phyloP scores from a whole-genome alignment of 345 rosid genomes.

The Passiflora organensis region DNA sequence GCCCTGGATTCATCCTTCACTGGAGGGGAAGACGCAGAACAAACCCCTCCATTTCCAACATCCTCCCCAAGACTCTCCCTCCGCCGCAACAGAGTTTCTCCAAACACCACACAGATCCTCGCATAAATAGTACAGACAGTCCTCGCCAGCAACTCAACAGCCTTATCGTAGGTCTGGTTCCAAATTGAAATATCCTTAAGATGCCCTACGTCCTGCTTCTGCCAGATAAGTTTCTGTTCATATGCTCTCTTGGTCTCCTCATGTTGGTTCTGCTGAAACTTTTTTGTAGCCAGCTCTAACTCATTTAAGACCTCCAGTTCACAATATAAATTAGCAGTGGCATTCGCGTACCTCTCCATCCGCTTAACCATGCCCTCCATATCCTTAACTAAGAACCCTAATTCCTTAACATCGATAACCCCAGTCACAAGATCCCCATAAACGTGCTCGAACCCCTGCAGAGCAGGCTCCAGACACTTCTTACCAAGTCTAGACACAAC shows the following conservation, averaged over 20 bases:
- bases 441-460: constrained; percentile 94
- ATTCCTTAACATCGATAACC: constrained; percentile 68
- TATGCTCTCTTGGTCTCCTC: constrained; percentile 80
- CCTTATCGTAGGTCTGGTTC: constrained; percentile 86
- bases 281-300: constrained; percentile 71
- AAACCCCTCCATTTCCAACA: constrained; percentile 8
- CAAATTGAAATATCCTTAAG: constrained; percentile 83
- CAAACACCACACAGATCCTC: constrained; percentile 61
- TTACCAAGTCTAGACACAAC: constrained; percentile 90
- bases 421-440: constrained; percentile 71
- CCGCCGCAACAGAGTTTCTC: constrained; percentile 38
- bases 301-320: constrained; percentile 92
- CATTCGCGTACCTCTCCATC: constrained; percentile 77
- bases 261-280: constrained; percentile 74
- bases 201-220: constrained; percentile 85
- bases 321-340: constrained; percentile 65
- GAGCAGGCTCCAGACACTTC: constrained; percentile 79
- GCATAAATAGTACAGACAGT: constrained; percentile 81
- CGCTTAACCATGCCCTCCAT: constrained; percentile 89
- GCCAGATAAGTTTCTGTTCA: constrained; percentile 94
- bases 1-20: constrained; percentile 25
- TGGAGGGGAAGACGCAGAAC: constrained; percentile 19
- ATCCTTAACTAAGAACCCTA: constrained; percentile 84
- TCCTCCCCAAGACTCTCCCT: constrained; percentile 17
- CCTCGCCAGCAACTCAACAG: constrained; percentile 81